Base-by-base conservation (phyloP, 306 rosid species). In the Astragalus glycyphyllos region DNA sequence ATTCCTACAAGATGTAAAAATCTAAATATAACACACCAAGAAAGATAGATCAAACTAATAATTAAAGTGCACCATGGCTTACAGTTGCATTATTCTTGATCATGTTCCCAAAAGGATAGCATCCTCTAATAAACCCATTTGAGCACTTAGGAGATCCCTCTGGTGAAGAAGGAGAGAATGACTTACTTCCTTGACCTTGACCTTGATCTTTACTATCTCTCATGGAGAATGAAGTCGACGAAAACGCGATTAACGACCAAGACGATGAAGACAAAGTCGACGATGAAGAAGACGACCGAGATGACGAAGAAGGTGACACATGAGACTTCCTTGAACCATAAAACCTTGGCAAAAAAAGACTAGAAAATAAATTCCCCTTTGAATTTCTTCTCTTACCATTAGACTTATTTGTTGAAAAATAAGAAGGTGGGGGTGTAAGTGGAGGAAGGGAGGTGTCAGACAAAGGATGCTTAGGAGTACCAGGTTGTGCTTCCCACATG, bases 391-490 rank as follows among this genome's bases (percentile, higher is more conserved):
- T 2, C 16, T 63, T 81, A 1, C 31, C 13, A 6, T 3, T 63
- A 37, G 74, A 75, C 13, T 44, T 70, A 20, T 44, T 53, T 10
- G 12, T 59, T 8, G 76, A 67, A 40, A 49, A 81, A 77, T 66
- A 68, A 1, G 85, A 81, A 66, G 85, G 85, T 58, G 85, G 85
- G 3, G 79, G 85, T 37, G 85, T 77, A 2, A 81, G 85, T 6
- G 85, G 85, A 37, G 79, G 82, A n/a, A 81, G 38, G 38, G 79
- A 72, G 3, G 46, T 53, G 1, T 72, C 48, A 4, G 79, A 81
- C 54, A 81, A 47, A 3, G 79, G 79, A 71, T 77, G 85, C 8
- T 81, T 81, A 6, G 85, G 85, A 29, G 85, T 81, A 5, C 85
- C 85, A 4, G 85, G 85, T 11, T 81, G 85, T 60, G 72, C 75